A percentile compares a stretch with the other conserved stretches of the same genome.
Evolutionary conservation across 2,329 filamentous ascomycete genomes (phyloP).

Genomic region (Sporothrix protearum): DNA sequence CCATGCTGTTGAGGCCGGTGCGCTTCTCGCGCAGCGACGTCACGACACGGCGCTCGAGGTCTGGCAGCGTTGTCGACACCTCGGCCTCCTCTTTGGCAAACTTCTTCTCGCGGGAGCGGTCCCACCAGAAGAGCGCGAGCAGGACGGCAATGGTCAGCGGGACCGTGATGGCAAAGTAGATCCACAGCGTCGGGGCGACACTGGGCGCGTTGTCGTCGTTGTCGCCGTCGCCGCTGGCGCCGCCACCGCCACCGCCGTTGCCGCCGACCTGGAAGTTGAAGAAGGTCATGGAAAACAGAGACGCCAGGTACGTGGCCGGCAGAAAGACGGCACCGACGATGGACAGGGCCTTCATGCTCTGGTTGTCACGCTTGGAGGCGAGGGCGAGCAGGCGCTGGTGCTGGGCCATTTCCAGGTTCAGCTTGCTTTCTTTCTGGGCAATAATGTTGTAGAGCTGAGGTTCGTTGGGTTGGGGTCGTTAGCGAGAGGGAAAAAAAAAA

Average conservation of each 20-base stretch:
- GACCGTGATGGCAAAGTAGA: constrained; percentile 60
- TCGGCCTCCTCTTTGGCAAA: constrained; percentile 50
- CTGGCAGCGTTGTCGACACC: constrained; percentile 53
- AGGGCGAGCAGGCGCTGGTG: constrained; percentile 58
- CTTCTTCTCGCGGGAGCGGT: constrained; percentile 47
- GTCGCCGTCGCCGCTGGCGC: constrained; percentile 13
- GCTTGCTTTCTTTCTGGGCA: constrained; percentile 60
- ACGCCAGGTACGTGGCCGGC: constrained; percentile 60
- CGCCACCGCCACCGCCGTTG: constrained; percentile 4
- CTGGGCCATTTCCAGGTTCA: constrained; percentile 60
- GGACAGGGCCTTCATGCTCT: constrained; percentile 63
- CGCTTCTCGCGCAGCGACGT: constrained; percentile 52
- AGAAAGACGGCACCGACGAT: constrained; percentile 62
- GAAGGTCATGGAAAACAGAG: constrained; percentile 64
- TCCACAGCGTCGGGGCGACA: constrained; percentile 55
- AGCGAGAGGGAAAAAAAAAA: too few relatives aligned
- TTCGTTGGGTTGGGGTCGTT: too few relatives aligned
- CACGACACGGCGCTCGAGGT: constrained; percentile 57
- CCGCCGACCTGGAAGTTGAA: constrained; percentile 57
- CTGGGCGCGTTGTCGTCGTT: constrained; percentile 37
- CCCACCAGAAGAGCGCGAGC: constrained; percentile 52
- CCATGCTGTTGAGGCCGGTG: constrained; percentile 42
- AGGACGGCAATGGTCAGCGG: constrained; percentile 57
- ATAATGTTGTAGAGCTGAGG: constrained; percentile 66
- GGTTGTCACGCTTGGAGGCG: constrained; percentile 59